phyloP scores from a whole-genome alignment of 1,284 basidiomycete genomes.

The Hemileia vastatrix region DNA sequence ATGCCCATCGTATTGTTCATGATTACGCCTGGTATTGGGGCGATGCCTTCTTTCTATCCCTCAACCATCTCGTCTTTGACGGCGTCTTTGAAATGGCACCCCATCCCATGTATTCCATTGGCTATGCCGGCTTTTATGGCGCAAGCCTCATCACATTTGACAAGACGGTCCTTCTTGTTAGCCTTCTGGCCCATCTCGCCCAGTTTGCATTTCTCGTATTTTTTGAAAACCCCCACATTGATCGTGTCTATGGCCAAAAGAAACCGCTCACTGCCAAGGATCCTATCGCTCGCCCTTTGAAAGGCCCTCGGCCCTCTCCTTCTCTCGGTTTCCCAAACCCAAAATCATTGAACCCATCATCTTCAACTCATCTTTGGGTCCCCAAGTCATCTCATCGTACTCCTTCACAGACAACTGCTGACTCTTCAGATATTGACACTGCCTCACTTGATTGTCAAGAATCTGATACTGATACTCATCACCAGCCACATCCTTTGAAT shows the following conservation, averaged over 20 bases:
- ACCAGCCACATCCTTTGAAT: background rate
- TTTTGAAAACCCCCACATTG: slow-evolving; percentile 87
- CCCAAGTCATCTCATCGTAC: background rate
- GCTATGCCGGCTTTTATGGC: slow-evolving; percentile 64
- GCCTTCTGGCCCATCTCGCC: slow-evolving; percentile 79
- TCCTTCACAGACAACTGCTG: background rate
- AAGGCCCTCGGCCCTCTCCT: no score
- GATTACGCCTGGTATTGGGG: slow-evolving; percentile 81
- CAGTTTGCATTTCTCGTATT: slow-evolving; percentile 94
- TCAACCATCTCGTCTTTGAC: slow-evolving; percentile 73
- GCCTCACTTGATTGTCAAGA: slow-evolving; percentile 25
- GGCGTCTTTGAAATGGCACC: slow-evolving; percentile 87
- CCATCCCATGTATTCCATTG: slow-evolving; percentile 90
- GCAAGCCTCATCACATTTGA: slow-evolving; percentile 78
- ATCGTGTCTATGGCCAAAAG: slow-evolving; percentile 19
- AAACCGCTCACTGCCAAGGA: slow-evolving; percentile 24
- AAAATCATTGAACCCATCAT: slow-evolving; percentile 7
- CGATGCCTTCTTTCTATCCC: slow-evolving; percentile 76
- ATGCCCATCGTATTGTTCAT: slow-evolving; percentile 92
- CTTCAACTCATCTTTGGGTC: background rate
- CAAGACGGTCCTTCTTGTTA: slow-evolving; percentile 85
- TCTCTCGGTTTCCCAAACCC: slow-evolving; percentile 1
- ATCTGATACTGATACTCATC: slow-evolving; percentile 10
- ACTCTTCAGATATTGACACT: slow-evolving; percentile 73
- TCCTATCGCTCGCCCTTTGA: slow-evolving; percentile 9